Evolutionary conservation across 345 rosid species (phyloP).

Genomic region (Hibiscus trionum): DNA sequence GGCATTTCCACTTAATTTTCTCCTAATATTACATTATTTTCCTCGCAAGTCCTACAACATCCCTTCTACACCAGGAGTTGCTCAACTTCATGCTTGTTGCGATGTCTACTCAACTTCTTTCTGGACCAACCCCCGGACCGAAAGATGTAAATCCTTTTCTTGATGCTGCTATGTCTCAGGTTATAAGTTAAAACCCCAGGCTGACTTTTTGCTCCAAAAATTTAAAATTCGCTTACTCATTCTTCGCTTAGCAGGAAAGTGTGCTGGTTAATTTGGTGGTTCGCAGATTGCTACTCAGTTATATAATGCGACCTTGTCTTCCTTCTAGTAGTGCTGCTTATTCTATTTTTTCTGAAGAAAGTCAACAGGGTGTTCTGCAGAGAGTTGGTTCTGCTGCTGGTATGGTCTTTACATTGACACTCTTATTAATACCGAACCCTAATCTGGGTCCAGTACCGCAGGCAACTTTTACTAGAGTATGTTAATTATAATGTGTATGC

Average conservation of each 20-base stretch:
- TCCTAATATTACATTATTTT: constrained; percentile 31
- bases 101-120: constrained; percentile 90
- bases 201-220: constrained; percentile 1
- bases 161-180: constrained; percentile 92
- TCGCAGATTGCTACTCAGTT: constrained; percentile 58
- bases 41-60: constrained; percentile 59
- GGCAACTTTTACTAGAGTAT: constrained; percentile 4
- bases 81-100: constrained; percentile 76
- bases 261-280: constrained; percentile 61
- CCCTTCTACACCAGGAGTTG: constrained; percentile 83
- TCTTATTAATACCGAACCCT: neutral
- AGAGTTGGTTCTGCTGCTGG: constrained; percentile 94
- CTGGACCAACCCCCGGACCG: constrained; percentile 65
- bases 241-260: constrained; percentile 42
- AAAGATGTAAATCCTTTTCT: constrained; percentile 74
- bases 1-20: constrained; percentile 3
- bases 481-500: constrained; percentile 13
- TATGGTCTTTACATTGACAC: constrained; percentile 23
- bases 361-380: constrained; percentile 70
- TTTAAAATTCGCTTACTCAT: constrained; percentile 4
- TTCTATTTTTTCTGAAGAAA: constrained; percentile 45
- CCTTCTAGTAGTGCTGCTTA: constrained; percentile 39
- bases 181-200: constrained; percentile 15
- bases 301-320: constrained; percentile 44
- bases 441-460: neutral